Evolutionary conservation across 2,329 filamentous ascomycete species (phyloP), one percentile per base, ranked within the genome.

Genomic region (Ophiostoma montium): DNA sequence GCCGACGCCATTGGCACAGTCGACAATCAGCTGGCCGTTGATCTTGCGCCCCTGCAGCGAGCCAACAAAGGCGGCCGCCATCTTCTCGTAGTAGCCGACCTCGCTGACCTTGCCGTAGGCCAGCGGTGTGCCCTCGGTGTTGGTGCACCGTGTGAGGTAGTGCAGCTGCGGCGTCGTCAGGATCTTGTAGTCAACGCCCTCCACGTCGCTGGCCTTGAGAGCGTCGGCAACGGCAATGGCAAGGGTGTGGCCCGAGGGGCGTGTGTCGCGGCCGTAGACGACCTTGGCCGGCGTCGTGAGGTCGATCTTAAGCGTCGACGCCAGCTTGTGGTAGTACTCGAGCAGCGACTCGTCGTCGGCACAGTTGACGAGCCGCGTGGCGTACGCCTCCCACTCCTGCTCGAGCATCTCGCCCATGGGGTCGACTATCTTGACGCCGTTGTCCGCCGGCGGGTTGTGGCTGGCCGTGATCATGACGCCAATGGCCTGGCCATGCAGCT

Each of bases 361-460:
- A 54, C 84, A 82, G 67, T 98, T 98, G 62, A 94, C 89, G 54
- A 98, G 80, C 59, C 76, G 76, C 33, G 92, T 96, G 48, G 89
- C 88, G 64, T 89, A 82, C 35, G 73, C 71, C 69, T 98, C 92
- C 92, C 92, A 98, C 53, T 90, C 85, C 65, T 89, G 82, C 76
- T 94, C 87, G 46, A 95, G 76, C 92, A 96, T 96, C 66, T 96
- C 92, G 56, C 92, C 90, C 82, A 94, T 84, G 12, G 92, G 92
- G 65, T 98, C 92, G 55, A 98, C 87, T 57, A 98, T 79, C 75
- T 95, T 95, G 64, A 95, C 84, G 47, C 88, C 88, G 65, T 95
- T 95, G 67, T 95, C 88, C 58, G 79, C 75, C 32, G 88, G 83
- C 16, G 86, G 86, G 67, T 95, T 95, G 72, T 95, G 88, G 61